Percentiles rank a stretch among this genome's conserved stretches.
Evolutionary conservation across 176 grass and related monocot genomes (phyloP).

Genomic region (Dendrocalamus sinicus): DNA sequence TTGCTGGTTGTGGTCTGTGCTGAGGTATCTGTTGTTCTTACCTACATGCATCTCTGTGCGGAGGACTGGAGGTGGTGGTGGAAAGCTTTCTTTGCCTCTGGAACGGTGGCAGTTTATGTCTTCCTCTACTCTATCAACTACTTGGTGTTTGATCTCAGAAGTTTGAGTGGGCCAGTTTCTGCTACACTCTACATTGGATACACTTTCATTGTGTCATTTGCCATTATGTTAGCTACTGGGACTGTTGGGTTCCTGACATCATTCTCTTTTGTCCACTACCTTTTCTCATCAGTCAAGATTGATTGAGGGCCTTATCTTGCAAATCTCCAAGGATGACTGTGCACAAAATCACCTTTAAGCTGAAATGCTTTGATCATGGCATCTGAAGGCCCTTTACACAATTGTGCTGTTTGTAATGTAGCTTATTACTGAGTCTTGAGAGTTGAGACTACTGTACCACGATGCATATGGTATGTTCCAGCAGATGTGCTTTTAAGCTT

Average conservation of each 20-base stretch:
- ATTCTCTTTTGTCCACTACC: constrained; percentile 83
- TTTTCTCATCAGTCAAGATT: constrained; percentile 91
- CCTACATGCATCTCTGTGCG: constrained; percentile 89
- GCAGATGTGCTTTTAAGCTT: constrained; percentile 33
- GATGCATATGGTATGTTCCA: constrained; percentile 40
- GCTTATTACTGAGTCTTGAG: constrained; percentile 44
- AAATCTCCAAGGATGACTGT: constrained; percentile 27
- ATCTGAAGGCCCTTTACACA: constrained; percentile 23
- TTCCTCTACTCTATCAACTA: constrained; percentile 92
- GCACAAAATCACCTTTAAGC: constrained; percentile 11
- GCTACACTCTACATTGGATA: constrained; percentile 84
- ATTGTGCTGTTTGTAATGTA: constrained; percentile 44
- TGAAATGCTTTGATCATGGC: constrained; percentile 37
- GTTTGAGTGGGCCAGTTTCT: constrained; percentile 84
- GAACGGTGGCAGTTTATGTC: constrained; percentile 74
- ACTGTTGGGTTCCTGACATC: constrained; percentile 81
- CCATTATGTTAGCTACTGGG: constrained; percentile 85
- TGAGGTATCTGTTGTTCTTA: constrained; percentile 90
- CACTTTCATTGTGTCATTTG: constrained; percentile 74
- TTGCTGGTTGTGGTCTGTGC: constrained; percentile 80
- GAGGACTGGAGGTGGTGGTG: constrained; percentile 96
- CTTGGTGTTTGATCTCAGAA: constrained; percentile 85
- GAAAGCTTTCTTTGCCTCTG: constrained; percentile 88
- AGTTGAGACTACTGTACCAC: constrained; percentile 44
- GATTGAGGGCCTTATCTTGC: constrained; percentile 56